These are phyloP conservation scores for Alternaria postmessia DNA, from an alignment of 2,329 filamentous ascomycete species.

Conservation along the genomic window DNA sequence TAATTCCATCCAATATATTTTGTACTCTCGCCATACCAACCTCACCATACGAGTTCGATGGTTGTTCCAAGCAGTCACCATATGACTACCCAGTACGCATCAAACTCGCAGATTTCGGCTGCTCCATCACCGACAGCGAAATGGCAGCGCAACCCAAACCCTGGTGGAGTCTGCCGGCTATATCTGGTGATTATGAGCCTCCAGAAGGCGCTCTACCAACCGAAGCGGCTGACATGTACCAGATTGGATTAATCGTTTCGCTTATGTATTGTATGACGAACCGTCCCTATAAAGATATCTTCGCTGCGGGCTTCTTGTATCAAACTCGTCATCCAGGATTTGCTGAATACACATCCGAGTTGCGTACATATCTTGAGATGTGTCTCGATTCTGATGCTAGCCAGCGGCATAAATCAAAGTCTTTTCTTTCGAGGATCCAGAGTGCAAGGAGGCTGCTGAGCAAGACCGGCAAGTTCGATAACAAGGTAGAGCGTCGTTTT, in stretches of 20 bases:
- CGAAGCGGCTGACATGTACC: constrained; percentile 8
- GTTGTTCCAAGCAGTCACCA: too few relatives aligned
- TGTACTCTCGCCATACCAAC: neutral
- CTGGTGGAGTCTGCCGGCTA: neutral
- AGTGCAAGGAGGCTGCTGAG: neutral
- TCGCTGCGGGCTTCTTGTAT: neutral
- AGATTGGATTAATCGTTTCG: constrained; percentile 1
- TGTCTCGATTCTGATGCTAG: neutral
- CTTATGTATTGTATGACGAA: neutral
- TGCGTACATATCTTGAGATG: neutral
- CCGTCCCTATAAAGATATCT: neutral
- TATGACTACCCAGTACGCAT: neutral
- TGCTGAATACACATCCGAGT: neutral
- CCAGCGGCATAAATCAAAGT: neutral
- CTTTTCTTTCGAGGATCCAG: neutral
- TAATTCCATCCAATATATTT: neutral
- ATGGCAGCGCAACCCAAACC: neutral
- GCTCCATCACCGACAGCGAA: neutral
- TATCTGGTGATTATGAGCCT: neutral
- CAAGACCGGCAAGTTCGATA: neutral
- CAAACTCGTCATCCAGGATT: neutral
- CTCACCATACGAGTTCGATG: neutral
- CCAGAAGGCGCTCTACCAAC: neutral
- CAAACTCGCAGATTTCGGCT: constrained; percentile 2
- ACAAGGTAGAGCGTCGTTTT: too few relatives aligned